phyloP scores from a whole-genome alignment of 306 rosid genomes.

The Crotalaria pallida region DNA sequence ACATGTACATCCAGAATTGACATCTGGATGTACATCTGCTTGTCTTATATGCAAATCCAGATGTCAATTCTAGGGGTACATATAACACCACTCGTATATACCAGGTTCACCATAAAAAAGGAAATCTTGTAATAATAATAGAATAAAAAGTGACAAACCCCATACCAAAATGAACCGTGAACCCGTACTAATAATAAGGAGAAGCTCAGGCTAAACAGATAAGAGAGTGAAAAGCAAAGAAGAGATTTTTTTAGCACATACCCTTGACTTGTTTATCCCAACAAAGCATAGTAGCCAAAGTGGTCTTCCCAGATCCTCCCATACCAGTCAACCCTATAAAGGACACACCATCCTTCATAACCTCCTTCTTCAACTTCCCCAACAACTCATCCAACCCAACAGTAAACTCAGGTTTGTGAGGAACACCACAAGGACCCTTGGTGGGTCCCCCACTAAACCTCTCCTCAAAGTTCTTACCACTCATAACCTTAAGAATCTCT shows the following conservation, averaged over 20 bases:
- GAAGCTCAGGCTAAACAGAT: too few species aligned
- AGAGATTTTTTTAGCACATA: not conserved
- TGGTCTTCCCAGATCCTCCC: conserved; percentile 53
- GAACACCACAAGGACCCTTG: conserved; percentile 7
- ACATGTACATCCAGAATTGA: too few species aligned
- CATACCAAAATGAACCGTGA: too few species aligned
- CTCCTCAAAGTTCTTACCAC: not conserved
- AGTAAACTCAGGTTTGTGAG: conserved; percentile 9
- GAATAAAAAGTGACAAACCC: too few species aligned
- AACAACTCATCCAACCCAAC: conserved; percentile 36
- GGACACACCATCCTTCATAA: conserved; percentile 22
- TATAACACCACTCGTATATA: too few species aligned
- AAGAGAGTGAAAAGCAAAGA: not conserved
- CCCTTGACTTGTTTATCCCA: conserved; percentile 37
- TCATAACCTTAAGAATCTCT: not conserved
- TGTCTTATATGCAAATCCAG: too few species aligned
- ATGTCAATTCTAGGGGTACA: too few species aligned
- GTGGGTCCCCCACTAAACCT: not conserved
- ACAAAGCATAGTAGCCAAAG: conserved; percentile 42
- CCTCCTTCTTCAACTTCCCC: conserved; percentile 28
- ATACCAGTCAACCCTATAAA: conserved; percentile 35
- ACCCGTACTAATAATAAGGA: too few species aligned
- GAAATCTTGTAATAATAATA: too few species aligned
- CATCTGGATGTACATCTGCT: too few species aligned
- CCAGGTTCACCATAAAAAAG: too few species aligned